Conservation (phyloP, 2,329 filamentous ascomycete species). For the Whalleya microplaca region DNA sequence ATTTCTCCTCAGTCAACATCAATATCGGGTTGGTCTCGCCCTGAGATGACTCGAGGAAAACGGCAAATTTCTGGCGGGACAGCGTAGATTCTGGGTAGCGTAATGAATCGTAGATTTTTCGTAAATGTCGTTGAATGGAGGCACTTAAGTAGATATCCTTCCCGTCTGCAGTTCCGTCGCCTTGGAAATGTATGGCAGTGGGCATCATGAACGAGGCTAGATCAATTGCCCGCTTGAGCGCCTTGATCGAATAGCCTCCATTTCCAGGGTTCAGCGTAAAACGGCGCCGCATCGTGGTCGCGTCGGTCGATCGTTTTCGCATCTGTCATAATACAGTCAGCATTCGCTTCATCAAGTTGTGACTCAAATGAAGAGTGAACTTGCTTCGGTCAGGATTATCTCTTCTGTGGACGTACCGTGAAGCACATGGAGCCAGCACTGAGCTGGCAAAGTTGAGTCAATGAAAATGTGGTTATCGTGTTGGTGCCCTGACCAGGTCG, state of each 20-base stretch:
- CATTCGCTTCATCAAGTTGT: background rate
- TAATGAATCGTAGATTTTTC: slow-evolving; percentile 51
- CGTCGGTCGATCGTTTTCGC: slow-evolving; percentile 20
- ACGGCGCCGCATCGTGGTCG: slow-evolving; percentile 30
- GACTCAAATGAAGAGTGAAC: background rate
- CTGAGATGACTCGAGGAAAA: slow-evolving; percentile 56
- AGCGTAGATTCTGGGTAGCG: slow-evolving; percentile 42
- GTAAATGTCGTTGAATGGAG: slow-evolving; percentile 52
- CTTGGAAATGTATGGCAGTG: slow-evolving; percentile 34
- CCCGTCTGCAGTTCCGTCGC: slow-evolving; percentile 21
- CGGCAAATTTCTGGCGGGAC: slow-evolving; percentile 45
- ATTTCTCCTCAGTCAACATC: slow-evolving; percentile 44
- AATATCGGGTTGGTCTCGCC: slow-evolving; percentile 44
- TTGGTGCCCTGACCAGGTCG: slow-evolving; percentile 19
- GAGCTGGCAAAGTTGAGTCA: background rate
- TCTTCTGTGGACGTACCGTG: slow-evolving; percentile 18
- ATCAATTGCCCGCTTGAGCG: slow-evolving; percentile 38
- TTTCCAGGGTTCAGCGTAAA: slow-evolving; percentile 34
- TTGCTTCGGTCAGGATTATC: no score
- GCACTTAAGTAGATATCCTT: slow-evolving; percentile 49
- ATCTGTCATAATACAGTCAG: slow-evolving; percentile 27
- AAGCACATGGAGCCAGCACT: slow-evolving; percentile 26
- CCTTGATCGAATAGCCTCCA: slow-evolving; percentile 35
- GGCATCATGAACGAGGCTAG: slow-evolving; percentile 36
- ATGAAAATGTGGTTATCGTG: background rate